Conservation (phyloP, 495 filamentous ascomycete species). For the Aspergillus affinis region DNA sequence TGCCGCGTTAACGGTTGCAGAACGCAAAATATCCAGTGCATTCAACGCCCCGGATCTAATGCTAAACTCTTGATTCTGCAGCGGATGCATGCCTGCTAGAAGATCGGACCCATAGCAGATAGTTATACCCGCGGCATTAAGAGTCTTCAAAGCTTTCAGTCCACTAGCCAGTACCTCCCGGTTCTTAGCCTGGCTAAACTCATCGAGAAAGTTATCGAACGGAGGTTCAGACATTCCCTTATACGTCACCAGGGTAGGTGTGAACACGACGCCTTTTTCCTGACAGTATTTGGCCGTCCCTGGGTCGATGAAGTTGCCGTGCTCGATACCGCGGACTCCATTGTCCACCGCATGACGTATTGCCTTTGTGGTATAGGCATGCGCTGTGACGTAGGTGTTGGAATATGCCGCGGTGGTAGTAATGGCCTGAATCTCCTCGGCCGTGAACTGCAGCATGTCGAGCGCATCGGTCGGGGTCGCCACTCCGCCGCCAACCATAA, state of each 20-base stretch:
- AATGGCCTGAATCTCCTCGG: constrained; percentile 53
- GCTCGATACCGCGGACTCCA: constrained; percentile 56
- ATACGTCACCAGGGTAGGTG: constrained; percentile 55
- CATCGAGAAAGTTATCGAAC: constrained; percentile 44
- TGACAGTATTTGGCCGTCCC: constrained; percentile 50
- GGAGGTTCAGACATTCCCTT: constrained; percentile 43
- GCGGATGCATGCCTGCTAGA: constrained; percentile 43
- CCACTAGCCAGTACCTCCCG: constrained; percentile 45
- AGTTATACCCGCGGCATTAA: constrained; percentile 45
- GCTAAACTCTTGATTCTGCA: constrained; percentile 51
- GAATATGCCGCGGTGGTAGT: constrained; percentile 42
- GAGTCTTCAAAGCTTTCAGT: constrained; percentile 43
- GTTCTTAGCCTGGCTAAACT: constrained; percentile 45
- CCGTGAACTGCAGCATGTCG: constrained; percentile 51
- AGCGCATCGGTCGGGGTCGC: constrained; percentile 51
- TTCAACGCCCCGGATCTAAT: constrained; percentile 44
- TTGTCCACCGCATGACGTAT: constrained; percentile 55
- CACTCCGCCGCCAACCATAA: constrained; percentile 56
- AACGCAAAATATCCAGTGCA: constrained; percentile 44
- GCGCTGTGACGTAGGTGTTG: constrained; percentile 55
- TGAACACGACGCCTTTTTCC: constrained; percentile 46
- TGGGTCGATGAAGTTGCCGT: constrained; percentile 54
- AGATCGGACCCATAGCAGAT: constrained; percentile 59
- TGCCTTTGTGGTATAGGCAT: constrained; percentile 51
- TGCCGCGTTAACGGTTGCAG: constrained; percentile 53